A percentile compares a stretch with the other conserved stretches of the same genome.
Evolutionary conservation across 2,329 filamentous ascomycete genomes (phyloP).

Genomic region (Paecilomyces niveus): DNA sequence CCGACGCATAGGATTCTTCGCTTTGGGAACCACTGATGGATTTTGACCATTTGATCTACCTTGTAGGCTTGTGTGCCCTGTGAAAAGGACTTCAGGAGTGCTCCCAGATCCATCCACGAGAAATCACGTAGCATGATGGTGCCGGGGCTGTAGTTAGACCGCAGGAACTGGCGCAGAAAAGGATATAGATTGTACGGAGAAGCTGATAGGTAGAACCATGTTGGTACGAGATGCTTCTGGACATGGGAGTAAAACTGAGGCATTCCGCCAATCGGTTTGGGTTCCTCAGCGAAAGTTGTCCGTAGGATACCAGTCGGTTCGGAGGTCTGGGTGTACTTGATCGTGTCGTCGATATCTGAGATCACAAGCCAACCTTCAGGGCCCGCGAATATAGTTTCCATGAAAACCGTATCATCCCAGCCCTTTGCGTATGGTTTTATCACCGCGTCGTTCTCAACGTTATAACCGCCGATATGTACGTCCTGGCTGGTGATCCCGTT

Average conservation of each 20-base stretch:
- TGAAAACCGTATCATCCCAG: conserved; percentile 41
- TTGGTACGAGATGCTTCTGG: conserved; percentile 51
- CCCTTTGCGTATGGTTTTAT: conserved; percentile 28
- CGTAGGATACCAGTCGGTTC: conserved; percentile 73
- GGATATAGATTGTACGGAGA: conserved; percentile 93
- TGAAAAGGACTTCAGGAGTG: conserved; percentile 71
- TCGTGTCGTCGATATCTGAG: conserved; percentile 90
- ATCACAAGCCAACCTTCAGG: conserved; percentile 78
- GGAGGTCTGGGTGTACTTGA: conserved; percentile 81
- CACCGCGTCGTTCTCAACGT: conserved; percentile 42
- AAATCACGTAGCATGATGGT: conserved; percentile 79
- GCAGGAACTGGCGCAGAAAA: conserved; percentile 70
- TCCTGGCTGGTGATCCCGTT: conserved; percentile 66
- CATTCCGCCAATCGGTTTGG: conserved; percentile 70
- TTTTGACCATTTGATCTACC: conserved; percentile 66
- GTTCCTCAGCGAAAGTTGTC: conserved; percentile 73
- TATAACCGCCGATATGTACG: conserved; percentile 44
- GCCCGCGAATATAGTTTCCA: conserved; percentile 67
- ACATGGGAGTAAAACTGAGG: conserved; percentile 71
- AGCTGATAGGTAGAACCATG: conserved; percentile 90
- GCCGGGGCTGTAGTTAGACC: conserved; percentile 64
- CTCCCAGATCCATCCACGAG: conserved; percentile 76
- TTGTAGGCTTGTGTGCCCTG: conserved; percentile 82
- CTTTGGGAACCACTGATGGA: conserved; percentile 70
- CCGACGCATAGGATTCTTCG: conserved; percentile 78